These are phyloP conservation scores for Aureobasidium sp. DNA, from an alignment of 2,329 filamentous ascomycete genomes.

Conservation along the genomic window DNA sequence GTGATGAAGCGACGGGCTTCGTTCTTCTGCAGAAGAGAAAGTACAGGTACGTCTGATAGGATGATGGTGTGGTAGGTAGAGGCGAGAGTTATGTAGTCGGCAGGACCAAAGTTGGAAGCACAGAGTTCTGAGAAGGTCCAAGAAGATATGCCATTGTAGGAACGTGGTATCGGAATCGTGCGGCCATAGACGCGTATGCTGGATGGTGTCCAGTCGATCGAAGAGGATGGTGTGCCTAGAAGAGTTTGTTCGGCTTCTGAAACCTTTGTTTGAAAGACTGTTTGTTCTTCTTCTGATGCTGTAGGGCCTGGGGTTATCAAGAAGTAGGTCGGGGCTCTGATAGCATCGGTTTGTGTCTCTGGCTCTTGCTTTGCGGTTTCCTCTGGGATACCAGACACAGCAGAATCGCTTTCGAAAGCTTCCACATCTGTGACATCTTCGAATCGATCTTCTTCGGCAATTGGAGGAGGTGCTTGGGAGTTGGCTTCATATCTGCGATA, in stretches of 20 bases:
- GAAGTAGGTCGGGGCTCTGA: conserved; percentile 18
- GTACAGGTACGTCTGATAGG: conserved; percentile 60
- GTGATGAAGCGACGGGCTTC: conserved; percentile 76
- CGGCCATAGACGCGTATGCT: conserved; percentile 56
- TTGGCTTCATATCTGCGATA: conserved; percentile 54
- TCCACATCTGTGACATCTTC: conserved; percentile 17
- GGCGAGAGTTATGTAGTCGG: conserved; percentile 75
- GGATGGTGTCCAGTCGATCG: conserved; percentile 38
- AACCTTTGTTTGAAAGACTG: neutral
- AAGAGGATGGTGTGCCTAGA: neutral
- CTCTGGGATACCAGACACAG: neutral
- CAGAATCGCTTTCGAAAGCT: neutral
- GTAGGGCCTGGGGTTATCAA: conserved; percentile 15
- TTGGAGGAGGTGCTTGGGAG: conserved; percentile 19
- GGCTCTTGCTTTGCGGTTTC: neutral
- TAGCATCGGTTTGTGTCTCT: neutral
- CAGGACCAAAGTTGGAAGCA: conserved; percentile 59
- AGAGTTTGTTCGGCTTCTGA: conserved; percentile 11
- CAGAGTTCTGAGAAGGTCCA: conserved; percentile 67
- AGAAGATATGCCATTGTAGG: conserved; percentile 39
- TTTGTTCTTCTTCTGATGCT: conserved; percentile 11
- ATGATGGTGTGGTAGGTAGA: conserved; percentile 74
- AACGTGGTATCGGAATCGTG: conserved; percentile 50
- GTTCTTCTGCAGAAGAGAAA: conserved; percentile 65
- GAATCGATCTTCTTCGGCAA: conserved; percentile 5